These are phyloP conservation scores for Trichoderma sp. DNA, from an alignment of 2,329 filamentous ascomycete species.

Conservation along the genomic window DNA sequence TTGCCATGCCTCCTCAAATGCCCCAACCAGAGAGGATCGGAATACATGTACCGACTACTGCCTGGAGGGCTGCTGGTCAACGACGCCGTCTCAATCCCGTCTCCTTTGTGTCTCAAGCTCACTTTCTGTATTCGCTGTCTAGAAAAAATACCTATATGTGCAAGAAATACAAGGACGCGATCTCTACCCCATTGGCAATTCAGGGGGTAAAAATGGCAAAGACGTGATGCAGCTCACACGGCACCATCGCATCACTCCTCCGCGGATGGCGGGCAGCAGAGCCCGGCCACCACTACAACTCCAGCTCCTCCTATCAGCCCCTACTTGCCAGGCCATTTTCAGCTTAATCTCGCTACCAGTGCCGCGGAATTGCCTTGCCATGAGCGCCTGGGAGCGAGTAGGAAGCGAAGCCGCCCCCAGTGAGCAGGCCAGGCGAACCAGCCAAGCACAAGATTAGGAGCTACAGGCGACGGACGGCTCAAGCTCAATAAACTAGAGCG, in stretches of 20 bases:
- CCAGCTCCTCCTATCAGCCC: neutral
- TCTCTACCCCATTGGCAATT: slow-evolving; percentile 7
- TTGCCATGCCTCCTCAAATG: neutral
- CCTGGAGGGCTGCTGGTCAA: neutral
- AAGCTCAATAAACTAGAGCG: neutral
- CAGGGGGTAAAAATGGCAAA: slow-evolving; percentile 7
- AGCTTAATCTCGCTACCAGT: slow-evolving; percentile 20
- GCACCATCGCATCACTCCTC: neutral
- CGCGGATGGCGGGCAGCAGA: neutral
- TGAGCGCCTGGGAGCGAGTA: slow-evolving; percentile 16
- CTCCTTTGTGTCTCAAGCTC: neutral
- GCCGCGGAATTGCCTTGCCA: neutral
- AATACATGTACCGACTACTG: neutral
- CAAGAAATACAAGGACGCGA: neutral
- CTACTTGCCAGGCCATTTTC: neutral
- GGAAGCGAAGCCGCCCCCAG: slow-evolving; percentile 14
- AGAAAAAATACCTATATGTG: neutral
- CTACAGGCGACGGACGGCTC: slow-evolving; percentile 13
- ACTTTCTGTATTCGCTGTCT: neutral
- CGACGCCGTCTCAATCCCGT: neutral
- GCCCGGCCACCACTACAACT: neutral
- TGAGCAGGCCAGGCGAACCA: neutral
- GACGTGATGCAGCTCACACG: slow-evolving; percentile 14
- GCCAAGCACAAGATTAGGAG: neutral
- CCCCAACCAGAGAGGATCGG: neutral